These are phyloP conservation scores for Halteria grandinella DNA, from an alignment of 73 alveolate species.

Conservation along the genomic window DNA sequence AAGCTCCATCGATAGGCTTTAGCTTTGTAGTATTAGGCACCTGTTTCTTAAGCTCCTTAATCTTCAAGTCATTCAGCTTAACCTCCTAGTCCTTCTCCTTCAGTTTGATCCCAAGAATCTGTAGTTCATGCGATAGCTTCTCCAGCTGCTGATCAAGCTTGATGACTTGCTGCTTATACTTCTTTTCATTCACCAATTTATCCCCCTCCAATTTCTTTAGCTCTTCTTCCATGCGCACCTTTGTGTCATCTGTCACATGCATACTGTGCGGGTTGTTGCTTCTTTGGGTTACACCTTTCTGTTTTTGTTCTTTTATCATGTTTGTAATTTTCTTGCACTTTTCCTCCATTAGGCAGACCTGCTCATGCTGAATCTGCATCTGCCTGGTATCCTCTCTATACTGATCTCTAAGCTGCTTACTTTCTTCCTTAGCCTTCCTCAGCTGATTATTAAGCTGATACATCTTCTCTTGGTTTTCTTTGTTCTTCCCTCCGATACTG, in stretches of 20 bases:
- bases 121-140: conserved; percentile 26
- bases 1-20: conserved; percentile 55
- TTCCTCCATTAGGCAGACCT: conserved; percentile 49
- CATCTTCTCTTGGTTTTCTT: conserved; percentile 47
- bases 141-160: conserved; percentile 36
- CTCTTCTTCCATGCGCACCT: conserved; percentile 36
- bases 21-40: conserved; percentile 58
- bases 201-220: conserved; percentile 44
- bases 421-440: conserved; percentile 43
- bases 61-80: conserved; percentile 63
- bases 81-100: conserved; percentile 73
- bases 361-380: conserved; percentile 54
- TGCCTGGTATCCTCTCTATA: conserved; percentile 26
- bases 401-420: conserved; percentile 28
- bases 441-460: conserved; percentile 51
- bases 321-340: conserved; percentile 56
- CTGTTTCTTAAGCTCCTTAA: conserved; percentile 58
- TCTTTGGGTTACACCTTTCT: conserved; percentile 18
- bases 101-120: conserved; percentile 47
- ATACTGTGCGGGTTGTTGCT: not conserved
- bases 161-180: conserved; percentile 1
- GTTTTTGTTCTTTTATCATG: conserved; percentile 29
- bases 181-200: conserved; percentile 54
- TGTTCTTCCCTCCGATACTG: conserved; percentile 46
- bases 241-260: conserved; percentile 8